Evolutionary conservation across 768 basidiomycete genomes (phyloP).

Genomic region (Daedalea quercina): DNA sequence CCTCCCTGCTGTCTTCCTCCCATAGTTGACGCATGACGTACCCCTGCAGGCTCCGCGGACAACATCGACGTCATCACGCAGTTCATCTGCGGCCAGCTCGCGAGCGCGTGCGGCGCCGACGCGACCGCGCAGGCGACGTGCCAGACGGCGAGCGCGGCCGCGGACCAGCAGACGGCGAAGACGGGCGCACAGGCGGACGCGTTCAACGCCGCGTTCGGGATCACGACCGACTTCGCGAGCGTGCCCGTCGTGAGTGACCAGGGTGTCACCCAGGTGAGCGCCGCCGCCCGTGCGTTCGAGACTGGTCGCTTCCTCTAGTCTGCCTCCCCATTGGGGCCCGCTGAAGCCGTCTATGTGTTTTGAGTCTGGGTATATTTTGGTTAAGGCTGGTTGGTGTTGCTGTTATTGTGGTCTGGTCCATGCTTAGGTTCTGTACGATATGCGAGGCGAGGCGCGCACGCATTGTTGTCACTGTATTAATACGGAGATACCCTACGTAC

Average conservation of each 20-base stretch:
- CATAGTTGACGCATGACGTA: constrained; percentile 35
- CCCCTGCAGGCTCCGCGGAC: constrained; percentile 48
- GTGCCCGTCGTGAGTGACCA: constrained; percentile 35
- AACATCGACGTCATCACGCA: constrained; percentile 53
- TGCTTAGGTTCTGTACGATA: background rate
- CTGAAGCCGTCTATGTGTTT: no score
- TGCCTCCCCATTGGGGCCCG: background rate
- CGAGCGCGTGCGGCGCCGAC: constrained; percentile 50
- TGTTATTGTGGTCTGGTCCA: background rate
- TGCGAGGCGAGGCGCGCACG: background rate
- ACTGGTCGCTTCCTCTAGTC: background rate
- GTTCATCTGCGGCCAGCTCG: constrained; percentile 50
- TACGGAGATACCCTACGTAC: background rate
- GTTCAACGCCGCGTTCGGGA: constrained; percentile 56
- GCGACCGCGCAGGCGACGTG: constrained; percentile 47
- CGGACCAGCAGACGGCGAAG: constrained; percentile 19
- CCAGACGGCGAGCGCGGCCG: constrained; percentile 27
- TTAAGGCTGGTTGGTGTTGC: background rate
- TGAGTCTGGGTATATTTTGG: background rate
- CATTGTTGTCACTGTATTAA: background rate
- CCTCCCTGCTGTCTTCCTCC: background rate
- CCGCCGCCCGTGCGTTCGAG: background rate
- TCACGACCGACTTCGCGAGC: background rate
- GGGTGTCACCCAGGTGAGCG: constrained; percentile 21
- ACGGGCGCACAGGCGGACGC: constrained; percentile 52